Conservation (phyloP, 2,329 filamentous ascomycete species). For the Colletotrichum sp. region DNA sequence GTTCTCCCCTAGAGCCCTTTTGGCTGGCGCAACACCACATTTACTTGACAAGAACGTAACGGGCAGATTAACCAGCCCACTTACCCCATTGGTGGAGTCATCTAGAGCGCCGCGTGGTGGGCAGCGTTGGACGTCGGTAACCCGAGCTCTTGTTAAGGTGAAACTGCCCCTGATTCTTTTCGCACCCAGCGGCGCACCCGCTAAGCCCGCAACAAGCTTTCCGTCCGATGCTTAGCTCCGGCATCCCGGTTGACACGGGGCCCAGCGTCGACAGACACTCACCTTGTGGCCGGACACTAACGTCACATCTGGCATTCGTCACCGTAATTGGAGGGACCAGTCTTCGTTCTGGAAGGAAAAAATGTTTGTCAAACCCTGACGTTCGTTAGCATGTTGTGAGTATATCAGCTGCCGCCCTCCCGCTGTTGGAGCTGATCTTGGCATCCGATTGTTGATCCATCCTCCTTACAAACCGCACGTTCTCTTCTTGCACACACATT, state of each 20-base stretch:
- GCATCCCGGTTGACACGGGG: background rate
- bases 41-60: background rate
- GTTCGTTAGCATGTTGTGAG: background rate
- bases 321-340: conserved; percentile 3
- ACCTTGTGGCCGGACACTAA: background rate
- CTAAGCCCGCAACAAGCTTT: conserved; percentile 16
- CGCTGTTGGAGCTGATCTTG: background rate
- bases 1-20: background rate
- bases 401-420: conserved; percentile 1
- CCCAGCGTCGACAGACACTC: background rate
- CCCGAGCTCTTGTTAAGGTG: background rate
- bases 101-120: background rate
- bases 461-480: background rate
- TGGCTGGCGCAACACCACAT: background rate
- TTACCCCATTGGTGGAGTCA: background rate
- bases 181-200: background rate
- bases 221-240: conserved; percentile 7
- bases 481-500: background rate
- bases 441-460: background rate
- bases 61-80: conserved; percentile 1
- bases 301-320: background rate
- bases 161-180: conserved; percentile 3
- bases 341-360: background rate
- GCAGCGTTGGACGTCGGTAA: background rate
- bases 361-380: background rate